Base-by-base conservation (phyloP, 1,139 yeast genomes). In the Candida sanyaensis region DNA sequence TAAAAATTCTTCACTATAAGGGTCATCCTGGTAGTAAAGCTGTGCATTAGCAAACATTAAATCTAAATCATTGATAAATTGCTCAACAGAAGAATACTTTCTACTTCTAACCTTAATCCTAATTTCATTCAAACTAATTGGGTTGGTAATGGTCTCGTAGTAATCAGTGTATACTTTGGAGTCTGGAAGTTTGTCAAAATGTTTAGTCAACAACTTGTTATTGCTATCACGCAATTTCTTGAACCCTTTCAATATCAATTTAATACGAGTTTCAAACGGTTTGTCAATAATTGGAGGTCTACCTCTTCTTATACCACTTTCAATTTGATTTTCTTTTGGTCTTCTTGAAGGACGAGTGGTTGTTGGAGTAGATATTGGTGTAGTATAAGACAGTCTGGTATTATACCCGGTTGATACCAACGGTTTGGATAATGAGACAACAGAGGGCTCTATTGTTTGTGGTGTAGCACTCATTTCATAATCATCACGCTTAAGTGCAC, bases 251-350 rank as follows among this genome's bases (percentile, higher is more conserved):
- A 92, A 72, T 39, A 93, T 85, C 53, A 89, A 84, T 65, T 92
- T 92, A 63, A 92, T 91, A 54, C 97, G 78, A 58, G 90, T 91
- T 67, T 93, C 97, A 66, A 87, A 92, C 4, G 97, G 97, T 59
- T 88, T 84, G 65, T 92, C 98, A 49, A 92, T 95, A 46, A 92
- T 88, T 1, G 98, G 98, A 7, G 98, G 98, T 61, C 97, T 81
- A 38, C 97, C 97, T 61, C 98, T 78, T 65, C 89, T 84, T 46
- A 83, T 82, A 54, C 91, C 86, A 46, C 81, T 76, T 52, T 83
- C 88, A 23, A 54, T 49, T 23, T 56, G 53, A 27, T 12, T 30
- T 6, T 27, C 32, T 27, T 54, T 52, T 6, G 47, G 13, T 9
- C 50, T 43, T 39, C 51, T 32, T 2, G 50, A 5, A 32, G 48